A percentile compares a stretch with the other conserved stretches of the same genome.
These are phyloP conservation scores for Hypoxylon sp. DNA, from an alignment of 2,329 filamentous ascomycete species.

Conservation along the genomic window DNA sequence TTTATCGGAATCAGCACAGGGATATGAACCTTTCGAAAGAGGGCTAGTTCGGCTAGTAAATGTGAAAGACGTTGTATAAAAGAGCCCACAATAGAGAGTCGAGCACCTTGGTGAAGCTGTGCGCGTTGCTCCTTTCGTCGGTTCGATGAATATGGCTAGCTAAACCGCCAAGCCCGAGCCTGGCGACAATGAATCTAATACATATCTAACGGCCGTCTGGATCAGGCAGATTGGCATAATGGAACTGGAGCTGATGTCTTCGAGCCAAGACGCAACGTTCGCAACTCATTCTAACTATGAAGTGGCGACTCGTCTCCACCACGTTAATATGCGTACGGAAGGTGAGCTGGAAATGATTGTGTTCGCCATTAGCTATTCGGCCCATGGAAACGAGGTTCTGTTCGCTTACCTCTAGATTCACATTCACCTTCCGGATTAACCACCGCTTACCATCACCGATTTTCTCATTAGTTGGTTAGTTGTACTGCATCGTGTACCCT, in stretches of 20 bases:
- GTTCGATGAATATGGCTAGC: not conserved
- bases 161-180: not conserved
- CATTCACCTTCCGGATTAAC: conserved; percentile 35
- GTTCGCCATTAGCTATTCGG: conserved; percentile 24
- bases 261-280: not conserved
- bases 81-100: too few relatives aligned
- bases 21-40: not conserved
- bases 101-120: not conserved
- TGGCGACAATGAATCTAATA: not conserved
- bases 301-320: not conserved
- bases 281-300: not conserved
- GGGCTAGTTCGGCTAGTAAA: not conserved
- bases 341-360: conserved; percentile 5
- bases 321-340: conserved; percentile 12
- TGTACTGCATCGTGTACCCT: conserved; percentile 8
- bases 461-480: conserved; percentile 30
- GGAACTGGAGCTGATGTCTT: not conserved
- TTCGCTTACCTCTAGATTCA: conserved; percentile 13
- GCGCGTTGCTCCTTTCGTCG: conserved; percentile 4
- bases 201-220: not conserved
- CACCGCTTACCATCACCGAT: conserved; percentile 33
- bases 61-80: not conserved
- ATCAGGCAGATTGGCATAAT: not conserved
- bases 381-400: conserved; percentile 24
- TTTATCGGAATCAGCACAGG: not conserved